These are phyloP conservation scores for Dactylellina parvicollis DNA, from an alignment of 2,329 filamentous ascomycete species.

Conservation along the genomic window DNA sequence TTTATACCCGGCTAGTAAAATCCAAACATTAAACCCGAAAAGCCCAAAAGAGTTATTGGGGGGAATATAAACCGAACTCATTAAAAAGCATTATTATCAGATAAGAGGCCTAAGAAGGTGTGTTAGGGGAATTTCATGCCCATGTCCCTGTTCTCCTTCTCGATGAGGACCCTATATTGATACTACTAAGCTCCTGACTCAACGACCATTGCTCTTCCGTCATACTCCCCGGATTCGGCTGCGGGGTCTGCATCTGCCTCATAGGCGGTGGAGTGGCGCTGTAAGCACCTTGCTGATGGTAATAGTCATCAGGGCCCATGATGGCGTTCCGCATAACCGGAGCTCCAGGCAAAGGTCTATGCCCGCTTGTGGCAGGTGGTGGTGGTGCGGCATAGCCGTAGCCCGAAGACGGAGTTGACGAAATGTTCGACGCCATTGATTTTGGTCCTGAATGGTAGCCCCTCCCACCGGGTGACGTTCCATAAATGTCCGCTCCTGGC, in stretches of 20 bases:
- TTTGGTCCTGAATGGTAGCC: conserved; percentile 22
- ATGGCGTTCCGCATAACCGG: conserved; percentile 52
- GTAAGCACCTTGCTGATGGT: conserved; percentile 24
- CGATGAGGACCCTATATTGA: conserved; percentile 43
- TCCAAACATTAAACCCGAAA: too few relatives aligned
- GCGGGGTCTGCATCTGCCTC: conserved; percentile 22
- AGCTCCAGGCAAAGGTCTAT: conserved; percentile 42
- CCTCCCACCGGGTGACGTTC: conserved; percentile 34
- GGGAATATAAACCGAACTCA: background rate
- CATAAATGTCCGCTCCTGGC: conserved; percentile 34
- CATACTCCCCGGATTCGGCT: conserved; percentile 37
- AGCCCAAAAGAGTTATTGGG: too few relatives aligned
- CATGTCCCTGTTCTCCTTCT: conserved; percentile 44
- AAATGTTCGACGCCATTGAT: conserved; percentile 22
- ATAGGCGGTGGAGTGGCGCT: background rate
- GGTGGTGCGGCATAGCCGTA: conserved; percentile 31
- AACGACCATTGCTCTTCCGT: conserved; percentile 49
- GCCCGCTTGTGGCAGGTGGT: conserved; percentile 2
- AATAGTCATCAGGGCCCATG: conserved; percentile 49
- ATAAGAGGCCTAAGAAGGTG: background rate
- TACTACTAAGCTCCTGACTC: conserved; percentile 52
- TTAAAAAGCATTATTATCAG: background rate
- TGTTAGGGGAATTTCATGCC: conserved; percentile 11
- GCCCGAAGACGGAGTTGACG: conserved; percentile 21
- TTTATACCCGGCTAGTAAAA: too few relatives aligned